A percentile compares a stretch with the other conserved stretches of the same genome.
Conservation (phyloP, 805 yeast genomes). For the Metschnikowia chrysomelidarum region DNA sequence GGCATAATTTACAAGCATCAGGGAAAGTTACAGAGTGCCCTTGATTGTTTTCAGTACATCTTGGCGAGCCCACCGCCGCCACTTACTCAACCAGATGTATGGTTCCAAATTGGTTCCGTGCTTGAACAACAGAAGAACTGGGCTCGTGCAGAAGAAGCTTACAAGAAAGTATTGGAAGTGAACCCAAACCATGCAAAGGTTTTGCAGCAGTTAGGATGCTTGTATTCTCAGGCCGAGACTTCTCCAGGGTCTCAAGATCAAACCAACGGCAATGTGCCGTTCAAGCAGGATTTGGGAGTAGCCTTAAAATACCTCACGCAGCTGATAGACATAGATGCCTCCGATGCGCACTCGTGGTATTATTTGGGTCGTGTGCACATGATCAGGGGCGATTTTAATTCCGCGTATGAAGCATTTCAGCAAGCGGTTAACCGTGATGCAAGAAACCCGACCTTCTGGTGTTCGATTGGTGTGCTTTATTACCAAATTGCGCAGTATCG, state of each 20-base stretch:
- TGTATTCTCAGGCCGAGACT: constrained; percentile 66
- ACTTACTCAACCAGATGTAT: constrained; percentile 91
- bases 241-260: constrained; percentile 23
- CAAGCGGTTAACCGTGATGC: constrained; percentile 97
- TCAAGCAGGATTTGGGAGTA: constrained; percentile 74
- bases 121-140: constrained; percentile 92
- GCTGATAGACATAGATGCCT: constrained; percentile 82
- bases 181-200: constrained; percentile 96
- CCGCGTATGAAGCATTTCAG: constrained; percentile 97
- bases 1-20: constrained; percentile 97
- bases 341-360: constrained; percentile 97
- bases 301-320: constrained; percentile 82
- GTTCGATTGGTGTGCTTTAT: constrained; percentile 91
- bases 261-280: constrained; percentile 29
- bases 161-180: constrained; percentile 84
- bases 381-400: constrained; percentile 92
- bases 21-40: constrained; percentile 77
- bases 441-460: constrained; percentile 98
- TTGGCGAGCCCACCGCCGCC: constrained; percentile 92
- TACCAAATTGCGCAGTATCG: constrained; percentile 95
- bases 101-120: constrained; percentile 98
- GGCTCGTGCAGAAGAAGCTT: constrained; percentile 90
- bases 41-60: constrained; percentile 94
- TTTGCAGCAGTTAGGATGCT: constrained; percentile 91
- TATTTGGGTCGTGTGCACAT: constrained; percentile 94